These are phyloP conservation scores for Boletus edulis DNA, from an alignment of 768 basidiomycete species.

Conservation along the genomic window DNA sequence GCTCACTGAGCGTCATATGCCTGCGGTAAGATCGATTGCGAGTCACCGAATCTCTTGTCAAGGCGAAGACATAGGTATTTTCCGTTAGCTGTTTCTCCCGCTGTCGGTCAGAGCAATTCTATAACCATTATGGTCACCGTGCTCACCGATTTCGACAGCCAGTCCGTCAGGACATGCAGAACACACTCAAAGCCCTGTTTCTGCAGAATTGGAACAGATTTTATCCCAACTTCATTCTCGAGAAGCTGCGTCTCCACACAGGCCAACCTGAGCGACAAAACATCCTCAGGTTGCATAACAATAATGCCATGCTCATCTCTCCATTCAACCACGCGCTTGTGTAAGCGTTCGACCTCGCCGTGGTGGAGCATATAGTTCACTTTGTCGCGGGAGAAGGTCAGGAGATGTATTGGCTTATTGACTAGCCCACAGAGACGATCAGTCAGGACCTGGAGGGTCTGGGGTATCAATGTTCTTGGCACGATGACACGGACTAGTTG, in stretches of 20 bases:
- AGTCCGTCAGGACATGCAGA: background rate
- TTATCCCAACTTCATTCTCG: background rate
- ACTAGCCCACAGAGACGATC: background rate
- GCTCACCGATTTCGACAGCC: background rate
- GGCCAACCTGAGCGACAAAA: background rate
- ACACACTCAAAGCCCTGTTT: background rate
- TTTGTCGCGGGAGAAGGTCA: background rate
- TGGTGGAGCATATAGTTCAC: no score
- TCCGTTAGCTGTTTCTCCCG: background rate
- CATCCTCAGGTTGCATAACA: background rate
- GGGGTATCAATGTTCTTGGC: background rate
- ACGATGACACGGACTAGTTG: background rate
- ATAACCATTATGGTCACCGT: background rate
- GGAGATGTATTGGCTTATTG: background rate
- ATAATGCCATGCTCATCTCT: background rate
- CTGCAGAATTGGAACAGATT: background rate
- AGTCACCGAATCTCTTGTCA: background rate
- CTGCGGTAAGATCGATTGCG: no score
- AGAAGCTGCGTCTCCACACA: background rate
- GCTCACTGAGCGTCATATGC: no score
- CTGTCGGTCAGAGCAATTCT: background rate
- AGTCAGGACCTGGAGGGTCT: background rate
- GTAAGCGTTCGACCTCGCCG: background rate
- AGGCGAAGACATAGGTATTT: background rate
- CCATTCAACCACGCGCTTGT: background rate